A percentile compares a stretch with the other conserved stretches of the same genome.
Conservation (phyloP, 306 rosid species). For the Lathyrus oleraceus region DNA sequence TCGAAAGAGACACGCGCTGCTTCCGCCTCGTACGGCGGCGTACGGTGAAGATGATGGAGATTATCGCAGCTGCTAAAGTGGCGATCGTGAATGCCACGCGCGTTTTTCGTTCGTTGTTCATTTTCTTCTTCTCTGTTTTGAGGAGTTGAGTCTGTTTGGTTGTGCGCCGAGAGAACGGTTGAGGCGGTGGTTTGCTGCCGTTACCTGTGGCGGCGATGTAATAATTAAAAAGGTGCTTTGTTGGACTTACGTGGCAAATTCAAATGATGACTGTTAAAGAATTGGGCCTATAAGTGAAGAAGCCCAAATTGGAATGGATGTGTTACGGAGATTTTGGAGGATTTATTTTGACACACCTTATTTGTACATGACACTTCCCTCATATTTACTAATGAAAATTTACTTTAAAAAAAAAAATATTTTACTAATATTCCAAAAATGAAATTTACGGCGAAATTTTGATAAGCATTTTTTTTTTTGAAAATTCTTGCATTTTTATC, state of each 20-base stretch:
- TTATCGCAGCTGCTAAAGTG: slow-evolving; percentile 46
- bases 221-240: neutral
- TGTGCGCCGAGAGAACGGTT: neutral
- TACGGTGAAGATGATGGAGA: slow-evolving; percentile 54
- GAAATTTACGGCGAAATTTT: no score
- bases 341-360: no score
- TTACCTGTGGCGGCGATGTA: slow-evolving; percentile 23
- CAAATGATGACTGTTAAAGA: neutral
- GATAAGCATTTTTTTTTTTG: no score
- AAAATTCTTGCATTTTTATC: no score
- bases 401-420: no score
- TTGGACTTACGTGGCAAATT: slow-evolving; percentile 24
- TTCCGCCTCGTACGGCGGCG: slow-evolving; percentile 46
- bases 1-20: slow-evolving; percentile 35
- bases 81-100: slow-evolving; percentile 53
- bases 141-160: slow-evolving; percentile 8
- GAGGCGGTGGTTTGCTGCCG: slow-evolving; percentile 40
- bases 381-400: no score
- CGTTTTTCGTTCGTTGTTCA: slow-evolving; percentile 46
- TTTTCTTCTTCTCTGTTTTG: slow-evolving; percentile 2
- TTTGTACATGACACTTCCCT: no score
- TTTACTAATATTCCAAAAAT: no score
- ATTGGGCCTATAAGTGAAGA: neutral
- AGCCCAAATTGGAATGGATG: no score
- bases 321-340: no score